phyloP scores from a whole-genome alignment of 2,329 filamentous ascomycete genomes.

The Pseudohalonectria lignicola region DNA sequence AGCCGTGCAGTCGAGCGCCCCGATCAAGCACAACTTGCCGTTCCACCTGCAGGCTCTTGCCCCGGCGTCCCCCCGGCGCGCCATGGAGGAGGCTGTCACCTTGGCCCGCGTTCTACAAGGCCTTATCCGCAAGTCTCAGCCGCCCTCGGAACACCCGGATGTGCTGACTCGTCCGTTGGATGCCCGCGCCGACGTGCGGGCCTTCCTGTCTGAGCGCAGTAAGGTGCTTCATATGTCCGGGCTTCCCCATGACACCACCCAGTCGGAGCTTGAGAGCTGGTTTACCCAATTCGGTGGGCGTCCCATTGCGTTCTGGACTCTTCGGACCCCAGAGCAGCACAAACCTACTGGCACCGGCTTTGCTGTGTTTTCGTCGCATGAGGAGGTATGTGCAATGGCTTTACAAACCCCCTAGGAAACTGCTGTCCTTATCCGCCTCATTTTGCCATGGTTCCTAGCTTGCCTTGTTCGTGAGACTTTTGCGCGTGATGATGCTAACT shows the following conservation, averaged over 20 bases:
- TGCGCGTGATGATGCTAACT: no score
- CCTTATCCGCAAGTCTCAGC: slow-evolving; percentile 91
- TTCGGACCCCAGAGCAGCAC: slow-evolving; percentile 95
- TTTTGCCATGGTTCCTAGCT: background rate
- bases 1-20: slow-evolving; percentile 91
- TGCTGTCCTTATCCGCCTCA: no score
- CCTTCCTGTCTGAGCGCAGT: slow-evolving; percentile 90
- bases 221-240: slow-evolving; percentile 98
- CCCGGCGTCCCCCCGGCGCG: slow-evolving; percentile 86
- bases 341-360: slow-evolving; percentile 99
- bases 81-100: slow-evolving; percentile 96
- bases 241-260: slow-evolving; percentile 92
- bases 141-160: slow-evolving; percentile 84
- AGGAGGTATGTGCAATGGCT: slow-evolving; percentile 88
- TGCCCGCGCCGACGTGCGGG: slow-evolving; percentile 88
- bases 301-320: slow-evolving; percentile 97
- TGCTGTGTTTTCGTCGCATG: slow-evolving; percentile 96
- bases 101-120: slow-evolving; percentile 85
- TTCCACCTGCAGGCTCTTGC: slow-evolving; percentile 96
- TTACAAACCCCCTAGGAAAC: slow-evolving; percentile 1
- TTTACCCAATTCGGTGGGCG: slow-evolving; percentile 97
- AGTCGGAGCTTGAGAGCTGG: slow-evolving; percentile 98
- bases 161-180: slow-evolving; percentile 94
- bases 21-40: slow-evolving; percentile 96
- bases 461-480: no score